phyloP scores from a whole-genome alignment of 768 basidiomycete genomes.

The Piloderma croceum region DNA sequence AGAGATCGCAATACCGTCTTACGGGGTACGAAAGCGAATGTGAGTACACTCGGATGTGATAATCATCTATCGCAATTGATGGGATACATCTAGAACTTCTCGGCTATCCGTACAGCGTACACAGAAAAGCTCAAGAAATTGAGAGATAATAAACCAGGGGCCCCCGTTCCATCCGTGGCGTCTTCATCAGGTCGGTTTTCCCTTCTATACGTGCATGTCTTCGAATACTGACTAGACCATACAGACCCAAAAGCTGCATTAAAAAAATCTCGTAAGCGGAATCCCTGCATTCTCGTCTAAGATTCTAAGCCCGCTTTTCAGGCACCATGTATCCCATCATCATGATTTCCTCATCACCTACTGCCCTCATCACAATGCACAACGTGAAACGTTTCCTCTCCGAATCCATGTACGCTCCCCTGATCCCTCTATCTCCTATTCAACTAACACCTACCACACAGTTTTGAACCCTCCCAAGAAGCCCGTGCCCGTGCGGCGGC shows the following conservation, averaged over 20 bases:
- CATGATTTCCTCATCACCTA: conserved; percentile 94
- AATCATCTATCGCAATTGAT: background rate
- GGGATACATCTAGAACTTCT: conserved; percentile 60
- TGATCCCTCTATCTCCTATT: background rate
- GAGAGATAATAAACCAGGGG: conserved; percentile 55
- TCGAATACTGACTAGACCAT: no score
- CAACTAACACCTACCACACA: conserved; percentile 16
- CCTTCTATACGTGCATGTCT: background rate
- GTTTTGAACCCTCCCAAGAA: conserved; percentile 71
- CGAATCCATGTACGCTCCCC: conserved; percentile 61
- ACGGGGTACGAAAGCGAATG: conserved; percentile 78
- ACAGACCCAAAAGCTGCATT: no score
- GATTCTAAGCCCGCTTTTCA: conserved; percentile 21
- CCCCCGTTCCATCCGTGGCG: conserved; percentile 30
- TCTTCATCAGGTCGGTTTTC: conserved; percentile 34
- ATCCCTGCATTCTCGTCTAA: background rate
- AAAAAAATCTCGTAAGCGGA: no score
- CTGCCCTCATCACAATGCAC: conserved; percentile 94
- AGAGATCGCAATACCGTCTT: conserved; percentile 79
- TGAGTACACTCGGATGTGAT: conserved; percentile 32
- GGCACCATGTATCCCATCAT: conserved; percentile 88
- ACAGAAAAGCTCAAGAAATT: conserved; percentile 74
- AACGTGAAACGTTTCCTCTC: conserved; percentile 94
- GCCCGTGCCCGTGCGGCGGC: conserved; percentile 63
- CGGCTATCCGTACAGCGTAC: conserved; percentile 57